Evolutionary conservation across 2,329 filamentous ascomycete genomes (phyloP), one percentile per base, ranked within the genome.

Genomic region (Penicillium sp.): DNA sequence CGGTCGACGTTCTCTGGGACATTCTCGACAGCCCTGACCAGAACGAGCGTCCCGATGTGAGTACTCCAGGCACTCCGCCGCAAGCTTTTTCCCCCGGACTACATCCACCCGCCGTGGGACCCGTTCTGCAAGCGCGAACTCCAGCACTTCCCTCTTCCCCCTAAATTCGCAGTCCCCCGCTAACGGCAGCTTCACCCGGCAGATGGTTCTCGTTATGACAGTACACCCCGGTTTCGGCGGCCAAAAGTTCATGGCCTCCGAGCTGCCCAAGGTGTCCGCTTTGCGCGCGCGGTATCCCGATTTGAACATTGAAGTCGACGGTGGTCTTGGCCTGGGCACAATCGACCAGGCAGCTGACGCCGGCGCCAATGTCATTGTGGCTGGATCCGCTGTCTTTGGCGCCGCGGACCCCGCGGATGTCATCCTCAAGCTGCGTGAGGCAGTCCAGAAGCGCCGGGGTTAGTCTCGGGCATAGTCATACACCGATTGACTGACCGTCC

Each of bases 201-300:
- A 97, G 94, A 99, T 99, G 95, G 92, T 96, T 39, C 87, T 99
- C 17, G 86, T 99, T 61, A 99, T 99, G 95, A 99, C 95, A 1
- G 95, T 99, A 45, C 87, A 99, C 79, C 95, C 95, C 47, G 95
- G 95, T 48, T 99, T 99, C 73, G 95, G 95, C 63, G 95, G 95
- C 6, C 95, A 99, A 75, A 97, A 96, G 74, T 99, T 99, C 83
- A 98, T 98, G 92, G 88, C 92, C 12, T 91, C 91, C 6, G 92
- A 96, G 80, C 86, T 99, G 67, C 92, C 94, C 73, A 99, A 99
- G 81, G 95, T 99, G 25, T 80, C 89, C 66, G 92, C 89, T 41
- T 83, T 99, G 68, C 87, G 95, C 61, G 81, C 88, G 73, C 87
- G 86, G 71, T 99, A 98, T 75, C 94, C 95, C 2, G 85, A 96